Evolutionary conservation across 768 basidiomycete species (phyloP).

Genomic region (Rubroboletus satanas): DNA sequence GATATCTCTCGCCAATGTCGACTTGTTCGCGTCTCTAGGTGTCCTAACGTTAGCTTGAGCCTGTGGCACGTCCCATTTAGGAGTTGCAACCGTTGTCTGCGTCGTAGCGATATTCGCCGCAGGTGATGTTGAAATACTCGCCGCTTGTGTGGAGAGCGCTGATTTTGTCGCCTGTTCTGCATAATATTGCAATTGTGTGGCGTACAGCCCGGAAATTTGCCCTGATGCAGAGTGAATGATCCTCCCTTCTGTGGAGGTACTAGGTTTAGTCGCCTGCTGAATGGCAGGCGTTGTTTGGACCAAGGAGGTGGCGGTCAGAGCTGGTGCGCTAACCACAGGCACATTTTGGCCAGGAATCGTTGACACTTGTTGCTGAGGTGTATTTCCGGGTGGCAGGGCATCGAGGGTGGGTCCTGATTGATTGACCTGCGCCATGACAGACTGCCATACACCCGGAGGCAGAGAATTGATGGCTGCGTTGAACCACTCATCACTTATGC

Average conservation of each 20-base stretch:
- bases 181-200: conserved; percentile 21
- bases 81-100: conserved; percentile 5
- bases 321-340: not conserved
- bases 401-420: not conserved
- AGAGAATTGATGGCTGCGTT: conserved; percentile 12
- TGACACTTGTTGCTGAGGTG: not conserved
- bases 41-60: conserved; percentile 14
- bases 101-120: not conserved
- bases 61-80: conserved; percentile 1
- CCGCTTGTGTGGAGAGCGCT: conserved; percentile 1
- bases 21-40: conserved; percentile 44
- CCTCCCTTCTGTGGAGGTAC: not conserved
- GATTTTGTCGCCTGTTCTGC: conserved; percentile 16
- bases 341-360: not conserved
- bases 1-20: conserved; percentile 53
- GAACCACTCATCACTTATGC: conserved; percentile 23
- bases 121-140: not conserved
- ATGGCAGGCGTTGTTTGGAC: not conserved
- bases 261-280: not conserved
- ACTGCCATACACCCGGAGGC: conserved; percentile 14
- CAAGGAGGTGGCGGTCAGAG: not conserved
- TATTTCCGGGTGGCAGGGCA: not conserved
- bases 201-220: conserved; percentile 3
- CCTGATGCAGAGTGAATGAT: not conserved
- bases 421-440: conserved; percentile 1